Evolutionary conservation across 202 grass and related monocot genomes (phyloP).

Genomic region (Zizania palustris): DNA sequence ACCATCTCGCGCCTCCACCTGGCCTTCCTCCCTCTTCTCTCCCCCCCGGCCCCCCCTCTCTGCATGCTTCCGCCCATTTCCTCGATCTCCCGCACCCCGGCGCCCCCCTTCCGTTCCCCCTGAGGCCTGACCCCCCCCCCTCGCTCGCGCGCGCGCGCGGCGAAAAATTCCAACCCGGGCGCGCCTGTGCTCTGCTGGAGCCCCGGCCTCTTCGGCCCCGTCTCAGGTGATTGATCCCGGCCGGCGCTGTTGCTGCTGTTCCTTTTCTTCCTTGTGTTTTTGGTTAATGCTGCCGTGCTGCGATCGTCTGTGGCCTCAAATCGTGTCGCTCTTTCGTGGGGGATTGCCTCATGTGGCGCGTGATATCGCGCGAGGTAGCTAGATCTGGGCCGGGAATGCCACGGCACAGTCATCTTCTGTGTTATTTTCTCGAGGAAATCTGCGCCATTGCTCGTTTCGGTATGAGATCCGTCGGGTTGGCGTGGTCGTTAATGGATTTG

Average conservation of each 20-base stretch:
- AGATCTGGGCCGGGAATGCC: slow-evolving; percentile 41
- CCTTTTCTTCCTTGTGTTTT: background rate
- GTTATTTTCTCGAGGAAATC: background rate
- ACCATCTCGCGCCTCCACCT: background rate
- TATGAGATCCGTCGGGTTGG: slow-evolving; percentile 32
- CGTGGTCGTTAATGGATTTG: background rate
- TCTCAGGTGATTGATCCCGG: background rate
- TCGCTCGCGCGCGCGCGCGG: background rate
- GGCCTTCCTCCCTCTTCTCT: background rate
- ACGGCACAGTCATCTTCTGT: too few relatives aligned
- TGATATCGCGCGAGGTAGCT: background rate
- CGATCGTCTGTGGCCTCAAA: slow-evolving; percentile 14
- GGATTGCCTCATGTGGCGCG: background rate
- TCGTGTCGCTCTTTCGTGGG: background rate
- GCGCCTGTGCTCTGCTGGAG: background rate
- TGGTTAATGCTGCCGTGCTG: slow-evolving; percentile 19
- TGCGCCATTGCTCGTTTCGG: slow-evolving; percentile 4
- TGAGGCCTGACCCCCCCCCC: background rate
- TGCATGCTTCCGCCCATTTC: background rate
- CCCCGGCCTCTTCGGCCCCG: background rate
- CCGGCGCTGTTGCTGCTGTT: background rate
- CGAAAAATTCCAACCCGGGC: background rate
- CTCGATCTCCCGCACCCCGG: background rate
- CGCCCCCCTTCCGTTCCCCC: background rate
- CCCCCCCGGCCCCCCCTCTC: background rate